Base-by-base conservation (phyloP, 345 rosid species). In the Boechera stricta region DNA sequence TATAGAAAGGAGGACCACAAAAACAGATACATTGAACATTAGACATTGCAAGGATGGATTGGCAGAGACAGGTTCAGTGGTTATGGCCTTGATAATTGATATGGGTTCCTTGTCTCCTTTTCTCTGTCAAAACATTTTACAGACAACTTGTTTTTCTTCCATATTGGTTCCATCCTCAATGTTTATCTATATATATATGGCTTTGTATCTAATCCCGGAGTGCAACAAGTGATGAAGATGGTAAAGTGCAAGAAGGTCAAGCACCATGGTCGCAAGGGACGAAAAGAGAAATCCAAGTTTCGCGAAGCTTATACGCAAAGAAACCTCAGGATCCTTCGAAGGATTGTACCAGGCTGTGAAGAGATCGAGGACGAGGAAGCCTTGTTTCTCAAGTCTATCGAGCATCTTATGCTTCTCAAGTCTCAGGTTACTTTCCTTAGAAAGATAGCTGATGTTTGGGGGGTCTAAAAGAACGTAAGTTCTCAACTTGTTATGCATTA, bases 331-430 rank as follows among this genome's bases (percentile, higher is more conserved):
- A 78, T 72, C 39, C 78, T 88, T 24, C 58, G 81, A 69, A 77
- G 64, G 56, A 79, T 87, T 33, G 70, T 87, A 74, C 87, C 89
- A 1, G 86, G 83, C 1, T 81, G 93, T 47, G 63, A 51, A 61
- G 81, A 83, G 47, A 80, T 56, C 7, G 85, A 57, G 4, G 87
- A 84, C 15, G 77, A 79, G 3, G 82, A 82, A 69, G 79, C 80
- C 32, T 47, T 88, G 87, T 84, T 88, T 51, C 76, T 62, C 62
- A 86, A 82, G 63, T 85, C 86, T 61, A 77, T 83, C 35, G 59
- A 82, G 67, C 89, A 86, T 82, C 82, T 85, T 13, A 15, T 76
- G 39, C 76, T 66, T 73, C 83, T 85, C 31, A 70, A 85, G 51
- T 74, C 82, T 65, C 85, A 85, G 72, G 78, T 86, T 77, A 38